Percentiles rank a stretch among this genome's conserved stretches.
phyloP scores from a whole-genome alignment of 1,284 basidiomycete genomes.

The Ceratobasidium sp. region DNA sequence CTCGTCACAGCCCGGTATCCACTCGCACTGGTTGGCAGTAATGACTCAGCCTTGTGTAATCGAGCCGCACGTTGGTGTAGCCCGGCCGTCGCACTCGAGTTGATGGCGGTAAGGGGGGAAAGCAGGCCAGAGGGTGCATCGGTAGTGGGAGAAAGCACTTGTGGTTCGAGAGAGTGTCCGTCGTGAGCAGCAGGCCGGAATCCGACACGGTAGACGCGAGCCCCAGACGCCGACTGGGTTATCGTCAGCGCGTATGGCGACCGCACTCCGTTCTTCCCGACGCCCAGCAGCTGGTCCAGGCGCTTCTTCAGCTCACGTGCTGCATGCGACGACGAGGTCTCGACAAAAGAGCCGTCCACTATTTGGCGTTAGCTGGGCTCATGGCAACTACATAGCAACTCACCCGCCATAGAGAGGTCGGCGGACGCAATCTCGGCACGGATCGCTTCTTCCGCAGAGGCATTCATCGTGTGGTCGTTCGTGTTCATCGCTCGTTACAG shows the following conservation, averaged over 20 bases:
- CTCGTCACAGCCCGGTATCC: background rate
- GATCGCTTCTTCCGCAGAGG: slow-evolving; percentile 27
- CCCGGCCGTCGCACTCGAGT: slow-evolving; percentile 19
- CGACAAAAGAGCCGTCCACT: slow-evolving; percentile 78
- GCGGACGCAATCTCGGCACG: slow-evolving; percentile 40
- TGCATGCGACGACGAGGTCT: slow-evolving; percentile 73
- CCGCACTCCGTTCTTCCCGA: slow-evolving; percentile 62
- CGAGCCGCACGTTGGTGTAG: slow-evolving; percentile 18
- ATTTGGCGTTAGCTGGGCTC: background rate
- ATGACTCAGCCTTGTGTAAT: background rate
- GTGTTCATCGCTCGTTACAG: background rate
- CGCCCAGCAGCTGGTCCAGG: slow-evolving; percentile 70
- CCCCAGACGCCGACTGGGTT: slow-evolving; percentile 48
- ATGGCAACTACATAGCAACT: background rate
- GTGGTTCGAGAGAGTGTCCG: background rate
- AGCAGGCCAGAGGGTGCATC: slow-evolving; percentile 5
- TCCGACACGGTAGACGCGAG: slow-evolving; percentile 33
- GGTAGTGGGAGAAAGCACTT: slow-evolving; percentile 3
- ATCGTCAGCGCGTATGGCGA: slow-evolving; percentile 80
- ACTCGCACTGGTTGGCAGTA: background rate
- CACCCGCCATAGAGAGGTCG: slow-evolving; percentile 42
- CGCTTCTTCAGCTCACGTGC: slow-evolving; percentile 74
- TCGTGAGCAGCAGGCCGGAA: slow-evolving; percentile 8
- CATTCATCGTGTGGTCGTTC: slow-evolving; percentile 1
- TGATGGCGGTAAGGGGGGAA: slow-evolving; percentile 20